Evolutionary conservation across 352 stramenopile species (phyloP).

Genomic region (Phytophthora citrophthora): DNA sequence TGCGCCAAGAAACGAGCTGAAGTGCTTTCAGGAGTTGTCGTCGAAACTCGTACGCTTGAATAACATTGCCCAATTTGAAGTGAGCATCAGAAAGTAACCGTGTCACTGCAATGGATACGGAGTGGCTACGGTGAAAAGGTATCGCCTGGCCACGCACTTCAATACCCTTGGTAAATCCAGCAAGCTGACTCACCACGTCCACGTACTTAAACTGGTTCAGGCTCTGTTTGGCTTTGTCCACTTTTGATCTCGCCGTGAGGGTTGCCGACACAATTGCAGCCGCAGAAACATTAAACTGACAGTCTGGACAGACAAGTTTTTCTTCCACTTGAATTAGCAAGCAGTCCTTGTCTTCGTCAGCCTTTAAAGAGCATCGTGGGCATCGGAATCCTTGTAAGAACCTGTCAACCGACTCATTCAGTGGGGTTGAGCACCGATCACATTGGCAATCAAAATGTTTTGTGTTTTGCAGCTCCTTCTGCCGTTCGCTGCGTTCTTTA

Average conservation of each 20-base stretch:
- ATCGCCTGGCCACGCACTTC: constrained; percentile 32
- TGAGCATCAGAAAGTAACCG: constrained; percentile 44
- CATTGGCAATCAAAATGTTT: constrained; percentile 63
- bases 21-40: constrained; percentile 35
- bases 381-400: constrained; percentile 48
- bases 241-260: constrained; percentile 6
- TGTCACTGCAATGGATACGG: constrained; percentile 35
- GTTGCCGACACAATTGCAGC: constrained; percentile 22
- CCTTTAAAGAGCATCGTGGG: constrained; percentile 30
- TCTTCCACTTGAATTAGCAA: constrained; percentile 32
- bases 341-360: constrained; percentile 7
- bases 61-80: constrained; percentile 47
- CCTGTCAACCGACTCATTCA: constrained; percentile 45
- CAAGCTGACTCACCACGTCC: constrained; percentile 32
- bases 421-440: constrained; percentile 39
- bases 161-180: constrained; percentile 20
- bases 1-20: constrained; percentile 29
- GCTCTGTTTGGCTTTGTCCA: constrained; percentile 37
- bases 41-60: constrained; percentile 36
- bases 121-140: constrained; percentile 41
- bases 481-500: constrained; percentile 40
- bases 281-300: constrained; percentile 25
- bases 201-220: constrained; percentile 40
- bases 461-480: constrained; percentile 41
- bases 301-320: constrained; percentile 34